These are phyloP conservation scores for Xerocomellus intermedius DNA, from an alignment of 768 basidiomycete species.

Conservation along the genomic window DNA sequence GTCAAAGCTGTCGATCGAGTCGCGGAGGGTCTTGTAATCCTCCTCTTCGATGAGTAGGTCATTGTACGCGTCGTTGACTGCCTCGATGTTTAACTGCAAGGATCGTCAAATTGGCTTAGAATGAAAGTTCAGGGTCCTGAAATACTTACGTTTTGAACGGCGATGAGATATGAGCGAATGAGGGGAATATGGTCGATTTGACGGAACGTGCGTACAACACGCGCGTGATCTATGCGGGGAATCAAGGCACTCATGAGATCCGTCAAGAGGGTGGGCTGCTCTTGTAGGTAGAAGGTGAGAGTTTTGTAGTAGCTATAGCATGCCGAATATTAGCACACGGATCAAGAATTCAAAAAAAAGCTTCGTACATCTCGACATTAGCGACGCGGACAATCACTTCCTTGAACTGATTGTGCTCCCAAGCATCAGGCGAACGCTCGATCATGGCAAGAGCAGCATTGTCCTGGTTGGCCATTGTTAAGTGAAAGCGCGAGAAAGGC, in stretches of 20 bases:
- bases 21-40: slow-evolving; percentile 95
- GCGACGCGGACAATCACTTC: slow-evolving; percentile 95
- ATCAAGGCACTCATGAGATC: slow-evolving; percentile 92
- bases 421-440: slow-evolving; percentile 95
- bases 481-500: background rate
- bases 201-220: slow-evolving; percentile 94
- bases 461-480: slow-evolving; percentile 49
- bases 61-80: slow-evolving; percentile 98
- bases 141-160: slow-evolving; percentile 81
- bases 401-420: slow-evolving; percentile 99
- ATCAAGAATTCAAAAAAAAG: background rate
- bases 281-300: slow-evolving; percentile 89
- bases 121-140: background rate
- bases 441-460: slow-evolving; percentile 99
- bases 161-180: slow-evolving; percentile 94
- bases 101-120: slow-evolving; percentile 1
- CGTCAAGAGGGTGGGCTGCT: slow-evolving; percentile 90
- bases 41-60: slow-evolving; percentile 98
- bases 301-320: slow-evolving; percentile 84
- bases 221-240: slow-evolving; percentile 90
- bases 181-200: slow-evolving; percentile 95
- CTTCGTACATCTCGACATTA: slow-evolving; percentile 88
- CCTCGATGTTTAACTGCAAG: slow-evolving; percentile 86
- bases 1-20: slow-evolving; percentile 97
- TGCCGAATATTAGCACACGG: slow-evolving; percentile 3